phyloP scores from a whole-genome alignment of 495 filamentous ascomycete genomes.

The Aspergillus sclerotioniger region DNA sequence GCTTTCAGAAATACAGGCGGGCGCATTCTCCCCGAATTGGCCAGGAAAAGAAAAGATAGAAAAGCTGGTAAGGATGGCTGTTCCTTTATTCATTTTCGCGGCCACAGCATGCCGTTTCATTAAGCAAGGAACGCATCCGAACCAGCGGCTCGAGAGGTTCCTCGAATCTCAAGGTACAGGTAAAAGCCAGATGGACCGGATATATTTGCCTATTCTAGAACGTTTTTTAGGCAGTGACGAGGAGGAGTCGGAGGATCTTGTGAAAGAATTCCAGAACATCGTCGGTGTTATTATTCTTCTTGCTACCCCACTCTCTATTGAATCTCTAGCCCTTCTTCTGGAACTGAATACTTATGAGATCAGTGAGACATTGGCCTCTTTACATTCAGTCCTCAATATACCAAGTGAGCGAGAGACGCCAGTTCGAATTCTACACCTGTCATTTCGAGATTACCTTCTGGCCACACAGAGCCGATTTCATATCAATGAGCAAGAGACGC shows the following conservation, averaged over 20 bases:
- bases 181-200: constrained; percentile 21
- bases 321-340: constrained; percentile 16
- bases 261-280: constrained; percentile 26
- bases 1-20: constrained; percentile 23
- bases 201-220: constrained; percentile 26
- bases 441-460: constrained; percentile 26
- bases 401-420: constrained; percentile 23
- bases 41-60: constrained; percentile 27
- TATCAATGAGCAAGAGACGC: constrained; percentile 22
- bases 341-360: constrained; percentile 2
- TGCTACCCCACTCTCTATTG: constrained; percentile 23
- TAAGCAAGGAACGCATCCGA: constrained; percentile 16
- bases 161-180: constrained; percentile 18
- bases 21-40: constrained; percentile 31
- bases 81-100: constrained; percentile 34
- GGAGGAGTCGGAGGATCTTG: constrained; percentile 2
- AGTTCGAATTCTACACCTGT: constrained; percentile 19
- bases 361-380: constrained; percentile 13
- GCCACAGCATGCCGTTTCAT: constrained; percentile 32
- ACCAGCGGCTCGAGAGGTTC: constrained; percentile 12
- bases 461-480: constrained; percentile 19
- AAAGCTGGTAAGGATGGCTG: constrained; percentile 18
- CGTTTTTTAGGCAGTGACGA: constrained; percentile 19
- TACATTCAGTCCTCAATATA: constrained; percentile 26
- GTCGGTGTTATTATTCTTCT: constrained; percentile 28